Evolutionary conservation across 2,329 filamentous ascomycete genomes (phyloP), one percentile per base, ranked within the genome.

Genomic region (Colletotrichum graminicola): DNA sequence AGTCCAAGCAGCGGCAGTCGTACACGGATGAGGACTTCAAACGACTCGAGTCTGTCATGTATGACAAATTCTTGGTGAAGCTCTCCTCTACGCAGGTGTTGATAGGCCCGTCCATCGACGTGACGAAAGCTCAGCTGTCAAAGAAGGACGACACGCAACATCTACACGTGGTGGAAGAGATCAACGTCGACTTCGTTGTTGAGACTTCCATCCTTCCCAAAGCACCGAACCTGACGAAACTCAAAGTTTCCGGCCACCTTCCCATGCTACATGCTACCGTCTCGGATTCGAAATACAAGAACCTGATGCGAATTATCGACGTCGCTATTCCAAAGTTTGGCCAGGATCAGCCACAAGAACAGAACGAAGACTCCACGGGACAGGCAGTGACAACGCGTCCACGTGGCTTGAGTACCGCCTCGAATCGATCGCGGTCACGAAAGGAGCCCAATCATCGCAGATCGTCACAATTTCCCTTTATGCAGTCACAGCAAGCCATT

Each of bases 171-270:
- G 94, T 99, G 45, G 95, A 99, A 80, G 91, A 94, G 75, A 99
- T 99, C 84, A 99, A 97, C 75, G 93, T 99, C 76, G 94, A 98
- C 79, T 98, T 99, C 79, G 91, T 94, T 14, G 90, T 99, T n/a
- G 95, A 98, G 79, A 92, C 93, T 26, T 99, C 95, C 10, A 99
- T 99, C 75, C 85, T 99, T n/a, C 96, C 96, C 0, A 98, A 98
- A 79, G 94, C 94, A 0, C 93, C 95, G 0, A 97, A 98, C 74
- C 84, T 99, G 60, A 97, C 96, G 18, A 96, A 96, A 77, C 91
- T 98, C 75, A 92, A 94, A 72, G 90, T 99, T 43, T 97, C 94
- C 1, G 96, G 96, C 2, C 94, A 97, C 76, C 86, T 99, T 64
- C 96, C 97, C 0, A 91, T 98, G 63, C 86, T 99, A 1, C 95